Conservation (phyloP, 202 grass and related monocot genomes). For the Setaria italica region DNA sequence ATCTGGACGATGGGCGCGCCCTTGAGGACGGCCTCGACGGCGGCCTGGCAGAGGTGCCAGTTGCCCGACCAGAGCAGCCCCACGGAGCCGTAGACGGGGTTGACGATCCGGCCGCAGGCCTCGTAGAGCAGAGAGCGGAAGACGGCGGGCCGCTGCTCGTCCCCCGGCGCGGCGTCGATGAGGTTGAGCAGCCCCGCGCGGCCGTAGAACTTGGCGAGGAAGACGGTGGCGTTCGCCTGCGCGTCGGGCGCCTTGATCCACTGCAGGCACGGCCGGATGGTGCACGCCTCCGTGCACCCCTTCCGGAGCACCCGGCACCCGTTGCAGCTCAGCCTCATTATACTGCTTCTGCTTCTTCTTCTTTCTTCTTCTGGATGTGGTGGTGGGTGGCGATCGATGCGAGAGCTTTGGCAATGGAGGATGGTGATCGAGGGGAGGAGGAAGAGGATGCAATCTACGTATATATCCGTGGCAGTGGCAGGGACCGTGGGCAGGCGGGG, state of each 20-base stretch:
- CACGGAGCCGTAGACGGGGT: slow-evolving; percentile 42
- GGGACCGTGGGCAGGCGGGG: too few species aligned
- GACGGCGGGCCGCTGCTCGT: not conserved
- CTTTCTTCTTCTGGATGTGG: not conserved
- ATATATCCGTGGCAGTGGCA: too few species aligned
- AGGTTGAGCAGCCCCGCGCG: slow-evolving; percentile 62
- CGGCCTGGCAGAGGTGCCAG: slow-evolving; percentile 20
- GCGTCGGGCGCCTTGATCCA: slow-evolving; percentile 57
- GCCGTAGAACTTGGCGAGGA: slow-evolving; percentile 69
- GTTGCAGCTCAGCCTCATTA: slow-evolving; percentile 65
- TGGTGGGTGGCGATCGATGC: not conserved
- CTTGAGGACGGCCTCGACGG: slow-evolving; percentile 36
- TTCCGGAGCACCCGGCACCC: slow-evolving; percentile 61
- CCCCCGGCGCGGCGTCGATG: slow-evolving; percentile 40
- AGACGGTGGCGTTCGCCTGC: slow-evolving; percentile 52
- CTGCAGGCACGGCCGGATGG: slow-evolving; percentile 52
- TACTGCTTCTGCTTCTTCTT: not conserved
- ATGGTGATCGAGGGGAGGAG: not conserved
- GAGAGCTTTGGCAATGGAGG: not conserved
- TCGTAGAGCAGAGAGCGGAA: slow-evolving; percentile 37
- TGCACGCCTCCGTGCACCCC: slow-evolving; percentile 56
- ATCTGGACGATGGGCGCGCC: not conserved
- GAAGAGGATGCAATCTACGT: not conserved
- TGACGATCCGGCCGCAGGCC: slow-evolving; percentile 40
- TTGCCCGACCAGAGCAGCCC: slow-evolving; percentile 50